Conservation (phyloP, 2,329 filamentous ascomycete genomes). For the Keithomyces neogunnii region DNA sequence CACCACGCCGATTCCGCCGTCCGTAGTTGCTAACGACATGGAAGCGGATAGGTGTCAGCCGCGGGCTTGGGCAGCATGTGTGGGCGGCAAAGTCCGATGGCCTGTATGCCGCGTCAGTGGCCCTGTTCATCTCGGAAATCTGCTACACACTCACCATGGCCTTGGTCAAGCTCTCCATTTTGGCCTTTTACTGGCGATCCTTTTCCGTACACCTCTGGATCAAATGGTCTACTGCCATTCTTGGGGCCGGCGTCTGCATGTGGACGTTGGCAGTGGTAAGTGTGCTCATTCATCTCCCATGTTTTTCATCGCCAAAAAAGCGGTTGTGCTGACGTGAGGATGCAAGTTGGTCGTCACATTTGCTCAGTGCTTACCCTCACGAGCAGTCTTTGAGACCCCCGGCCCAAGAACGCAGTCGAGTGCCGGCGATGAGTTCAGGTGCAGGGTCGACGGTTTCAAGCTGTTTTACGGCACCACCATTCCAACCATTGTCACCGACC, state of each 20-base stretch:
- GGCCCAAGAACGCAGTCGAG: slow-evolving; percentile 1
- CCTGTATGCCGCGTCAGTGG: slow-evolving; percentile 12
- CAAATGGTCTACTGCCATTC: slow-evolving; percentile 10
- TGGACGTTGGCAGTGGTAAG: slow-evolving; percentile 16
- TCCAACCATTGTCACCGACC: slow-evolving; percentile 36
- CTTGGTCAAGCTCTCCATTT: slow-evolving; percentile 1
- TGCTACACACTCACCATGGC: slow-evolving; percentile 8
- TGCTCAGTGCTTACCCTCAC: slow-evolving; percentile 12
- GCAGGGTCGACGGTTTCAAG: slow-evolving; percentile 30
- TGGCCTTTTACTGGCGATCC: slow-evolving; percentile 1
- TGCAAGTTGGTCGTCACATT: slow-evolving; percentile 11
- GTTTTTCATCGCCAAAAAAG: background rate
- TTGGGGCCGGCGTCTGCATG: slow-evolving; percentile 8
- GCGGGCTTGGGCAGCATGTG: slow-evolving; percentile 14
- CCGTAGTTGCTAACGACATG: background rate
- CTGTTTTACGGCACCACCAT: slow-evolving; percentile 40
- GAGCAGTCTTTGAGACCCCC: slow-evolving; percentile 13
- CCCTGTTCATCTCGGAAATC: slow-evolving; percentile 15
- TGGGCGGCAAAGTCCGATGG: slow-evolving; percentile 14
- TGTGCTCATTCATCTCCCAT: background rate
- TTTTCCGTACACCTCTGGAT: slow-evolving; percentile 9
- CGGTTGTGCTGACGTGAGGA: background rate
- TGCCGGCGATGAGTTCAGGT: background rate
- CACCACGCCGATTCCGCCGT: background rate
- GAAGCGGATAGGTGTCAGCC: slow-evolving; percentile 10